Conservation (phyloP, 2,329 filamentous ascomycete species). For the Colletotrichum navitas region DNA sequence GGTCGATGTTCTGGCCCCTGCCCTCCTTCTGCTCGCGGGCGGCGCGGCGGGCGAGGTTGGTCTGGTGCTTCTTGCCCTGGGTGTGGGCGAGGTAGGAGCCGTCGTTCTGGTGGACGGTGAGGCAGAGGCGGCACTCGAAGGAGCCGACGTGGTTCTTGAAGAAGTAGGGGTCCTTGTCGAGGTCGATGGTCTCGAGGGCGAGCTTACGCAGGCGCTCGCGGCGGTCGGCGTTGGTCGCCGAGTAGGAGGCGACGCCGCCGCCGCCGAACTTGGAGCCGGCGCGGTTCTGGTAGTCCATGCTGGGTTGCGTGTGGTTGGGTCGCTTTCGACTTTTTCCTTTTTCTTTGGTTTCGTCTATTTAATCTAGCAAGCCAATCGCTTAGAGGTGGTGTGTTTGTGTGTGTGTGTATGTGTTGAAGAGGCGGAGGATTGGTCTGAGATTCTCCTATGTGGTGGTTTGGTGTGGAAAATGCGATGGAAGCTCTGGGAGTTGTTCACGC, state of each 20-base stretch:
- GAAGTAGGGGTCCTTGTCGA: conserved; percentile 99
- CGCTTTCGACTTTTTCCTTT: neutral
- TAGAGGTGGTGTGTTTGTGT: neutral
- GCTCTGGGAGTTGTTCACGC: neutral
- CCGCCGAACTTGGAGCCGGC: conserved; percentile 98
- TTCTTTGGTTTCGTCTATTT: too few relatives aligned
- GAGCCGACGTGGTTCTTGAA: conserved; percentile 99
- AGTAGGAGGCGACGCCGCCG: conserved; percentile 93
- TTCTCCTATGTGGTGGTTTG: too few relatives aligned
- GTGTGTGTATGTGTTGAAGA: neutral
- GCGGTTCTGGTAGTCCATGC: conserved; percentile 86
- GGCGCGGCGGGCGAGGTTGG: conserved; percentile 93
- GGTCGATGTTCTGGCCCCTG: conserved; percentile 72
- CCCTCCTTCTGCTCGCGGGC: conserved; percentile 96
- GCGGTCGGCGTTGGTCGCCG: conserved; percentile 94
- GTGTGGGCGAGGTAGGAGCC: conserved; percentile 99
- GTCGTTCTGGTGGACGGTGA: conserved; percentile 99
- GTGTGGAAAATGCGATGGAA: conserved; percentile 6
- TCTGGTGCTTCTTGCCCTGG: conserved; percentile 98
- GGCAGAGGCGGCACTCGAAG: conserved; percentile 96
- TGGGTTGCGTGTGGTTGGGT: neutral
- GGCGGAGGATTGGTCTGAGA: too few relatives aligned
- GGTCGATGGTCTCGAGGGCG: conserved; percentile 97
- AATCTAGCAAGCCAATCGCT: neutral
- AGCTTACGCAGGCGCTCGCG: conserved; percentile 98